Conservation (phyloP, 2,329 filamentous ascomycete genomes). For the Fusarium tjaetaba region DNA sequence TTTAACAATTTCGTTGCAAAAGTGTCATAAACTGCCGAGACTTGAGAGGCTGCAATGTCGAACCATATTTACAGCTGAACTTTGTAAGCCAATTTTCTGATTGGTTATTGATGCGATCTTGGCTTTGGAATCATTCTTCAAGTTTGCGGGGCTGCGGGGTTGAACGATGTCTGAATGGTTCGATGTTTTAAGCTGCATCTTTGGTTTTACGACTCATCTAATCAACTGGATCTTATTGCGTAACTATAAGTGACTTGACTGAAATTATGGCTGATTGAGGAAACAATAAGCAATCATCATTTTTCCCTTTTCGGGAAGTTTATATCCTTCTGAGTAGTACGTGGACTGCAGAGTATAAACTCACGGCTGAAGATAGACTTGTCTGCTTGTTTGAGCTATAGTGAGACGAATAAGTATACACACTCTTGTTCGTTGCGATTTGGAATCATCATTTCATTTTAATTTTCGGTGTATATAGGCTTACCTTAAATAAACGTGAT, state of each 20-base stretch:
- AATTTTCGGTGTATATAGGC: too few species aligned
- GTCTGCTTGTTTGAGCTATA: background rate
- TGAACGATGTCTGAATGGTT: conserved; percentile 1
- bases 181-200: background rate
- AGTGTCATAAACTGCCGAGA: background rate
- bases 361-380: too few species aligned
- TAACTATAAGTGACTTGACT: background rate
- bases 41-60: background rate
- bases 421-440: background rate
- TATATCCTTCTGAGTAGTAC: too few species aligned
- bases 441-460: background rate
- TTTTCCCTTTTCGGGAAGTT: background rate
- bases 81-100: conserved; percentile 8
- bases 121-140: conserved; percentile 39
- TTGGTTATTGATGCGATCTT: conserved; percentile 7
- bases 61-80: conserved; percentile 6
- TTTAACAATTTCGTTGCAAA: background rate
- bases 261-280: background rate
- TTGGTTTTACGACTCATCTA: background rate
- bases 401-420: background rate
- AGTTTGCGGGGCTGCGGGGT: conserved; percentile 31
- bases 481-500: background rate
- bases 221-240: background rate
- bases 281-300: background rate
- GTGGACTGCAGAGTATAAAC: too few species aligned